A percentile compares a stretch with the other conserved stretches of the same genome.
phyloP scores from a whole-genome alignment of 495 filamentous ascomycete species.

The Staphylotrichum tortipilum region DNA sequence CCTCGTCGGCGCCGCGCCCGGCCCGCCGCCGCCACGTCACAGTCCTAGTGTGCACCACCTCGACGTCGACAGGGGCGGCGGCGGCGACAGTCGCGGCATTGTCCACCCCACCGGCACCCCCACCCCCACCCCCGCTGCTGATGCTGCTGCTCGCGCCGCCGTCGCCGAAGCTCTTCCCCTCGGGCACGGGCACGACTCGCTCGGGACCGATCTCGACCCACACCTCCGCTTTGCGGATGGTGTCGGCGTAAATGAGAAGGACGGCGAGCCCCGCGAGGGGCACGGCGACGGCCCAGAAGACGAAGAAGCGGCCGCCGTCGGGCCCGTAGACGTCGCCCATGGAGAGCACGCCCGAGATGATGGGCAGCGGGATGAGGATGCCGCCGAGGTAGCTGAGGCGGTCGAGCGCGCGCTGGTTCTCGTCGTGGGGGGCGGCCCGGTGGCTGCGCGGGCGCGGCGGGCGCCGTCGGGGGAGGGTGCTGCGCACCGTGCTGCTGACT shows the following conservation, averaged over 20 bases:
- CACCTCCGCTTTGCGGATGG: conserved; percentile 35
- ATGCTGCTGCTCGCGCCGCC: neutral
- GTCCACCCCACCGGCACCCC: neutral
- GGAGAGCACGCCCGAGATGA: conserved; percentile 34
- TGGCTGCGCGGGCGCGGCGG: too few relatives aligned
- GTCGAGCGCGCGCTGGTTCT: conserved; percentile 31
- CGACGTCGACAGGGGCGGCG: neutral
- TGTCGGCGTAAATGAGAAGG: conserved; percentile 35
- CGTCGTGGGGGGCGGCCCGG: too few relatives aligned
- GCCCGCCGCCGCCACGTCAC: neutral
- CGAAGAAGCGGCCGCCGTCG: conserved; percentile 25
- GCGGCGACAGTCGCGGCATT: too few relatives aligned
- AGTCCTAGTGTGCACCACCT: neutral
- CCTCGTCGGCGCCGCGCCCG: neutral
- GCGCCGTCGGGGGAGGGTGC: neutral
- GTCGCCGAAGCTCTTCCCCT: neutral
- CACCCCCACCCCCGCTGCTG: neutral
- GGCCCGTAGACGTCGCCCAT: conserved; percentile 35
- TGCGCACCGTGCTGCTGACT: neutral
- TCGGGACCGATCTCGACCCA: conserved; percentile 34
- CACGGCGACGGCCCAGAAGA: conserved; percentile 32
- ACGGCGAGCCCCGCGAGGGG: conserved; percentile 28
- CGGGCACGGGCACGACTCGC: conserved; percentile 2
- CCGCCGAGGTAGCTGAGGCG: conserved; percentile 37
- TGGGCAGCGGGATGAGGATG: conserved; percentile 32